Percentiles rank a stretch among this genome's conserved stretches.
Conservation (phyloP, 75 land plant species). For the Gnetum montanum region DNA sequence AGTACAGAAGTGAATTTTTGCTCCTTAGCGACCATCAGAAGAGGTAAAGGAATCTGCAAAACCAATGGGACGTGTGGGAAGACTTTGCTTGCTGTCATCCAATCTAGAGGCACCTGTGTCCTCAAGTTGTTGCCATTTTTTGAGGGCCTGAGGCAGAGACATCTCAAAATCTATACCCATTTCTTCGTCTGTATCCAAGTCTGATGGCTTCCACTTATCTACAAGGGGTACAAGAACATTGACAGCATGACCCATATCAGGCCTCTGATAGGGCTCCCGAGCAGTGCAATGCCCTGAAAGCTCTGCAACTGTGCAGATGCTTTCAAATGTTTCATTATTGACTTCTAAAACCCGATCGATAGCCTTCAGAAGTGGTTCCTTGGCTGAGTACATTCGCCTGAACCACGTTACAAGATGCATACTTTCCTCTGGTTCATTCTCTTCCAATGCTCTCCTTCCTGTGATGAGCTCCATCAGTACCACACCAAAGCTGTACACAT, state of each 20-base stretch:
- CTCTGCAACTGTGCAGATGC: conserved; percentile 55
- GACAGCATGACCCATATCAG: conserved; percentile 93
- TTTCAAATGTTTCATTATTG: conserved; percentile 50
- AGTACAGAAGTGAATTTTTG: not conserved
- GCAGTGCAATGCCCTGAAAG: conserved; percentile 86
- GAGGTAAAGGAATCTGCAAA: conserved; percentile 85
- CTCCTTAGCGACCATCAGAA: conserved; percentile 57
- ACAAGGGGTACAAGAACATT: conserved; percentile 74
- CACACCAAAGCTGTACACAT: conserved; percentile 90
- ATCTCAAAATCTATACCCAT: conserved; percentile 60
- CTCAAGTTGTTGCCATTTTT: conserved; percentile 73
- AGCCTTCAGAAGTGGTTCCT: conserved; percentile 40
- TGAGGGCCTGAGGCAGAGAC: conserved; percentile 67
- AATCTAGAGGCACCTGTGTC: conserved; percentile 15
- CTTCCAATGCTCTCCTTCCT: conserved; percentile 64
- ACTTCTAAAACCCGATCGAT: conserved; percentile 46
- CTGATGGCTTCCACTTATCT: conserved; percentile 79
- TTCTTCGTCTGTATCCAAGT: conserved; percentile 49
- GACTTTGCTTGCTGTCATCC: conserved; percentile 68
- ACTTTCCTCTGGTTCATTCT: conserved; percentile 61
- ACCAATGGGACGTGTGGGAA: conserved; percentile 68
- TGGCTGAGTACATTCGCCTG: conserved; percentile 43
- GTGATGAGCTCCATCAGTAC: conserved; percentile 84
- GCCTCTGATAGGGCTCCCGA: conserved; percentile 74
- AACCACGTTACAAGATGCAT: conserved; percentile 74